Conservation (phyloP, 148 eudicot species). For the Rhododendron molle region DNA sequence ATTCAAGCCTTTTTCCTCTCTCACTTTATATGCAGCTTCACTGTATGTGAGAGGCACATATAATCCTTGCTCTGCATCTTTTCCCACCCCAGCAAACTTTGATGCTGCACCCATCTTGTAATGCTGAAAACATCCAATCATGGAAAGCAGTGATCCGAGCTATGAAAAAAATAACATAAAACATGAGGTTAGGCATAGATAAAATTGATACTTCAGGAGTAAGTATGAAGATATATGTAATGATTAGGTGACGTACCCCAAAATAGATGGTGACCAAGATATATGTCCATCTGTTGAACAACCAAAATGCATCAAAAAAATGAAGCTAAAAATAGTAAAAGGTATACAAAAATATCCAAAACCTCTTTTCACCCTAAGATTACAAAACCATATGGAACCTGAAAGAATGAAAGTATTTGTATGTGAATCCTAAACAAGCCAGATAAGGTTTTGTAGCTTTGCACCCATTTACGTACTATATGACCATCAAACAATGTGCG, state of each 20-base stretch:
- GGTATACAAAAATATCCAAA: background rate
- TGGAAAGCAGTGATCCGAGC: conserved; percentile 52
- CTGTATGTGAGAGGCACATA: conserved; percentile 32
- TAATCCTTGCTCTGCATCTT: conserved; percentile 37
- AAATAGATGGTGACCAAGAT: conserved; percentile 51
- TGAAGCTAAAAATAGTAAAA: background rate
- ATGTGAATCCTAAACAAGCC: background rate
- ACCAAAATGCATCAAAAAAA: conserved; percentile 20
- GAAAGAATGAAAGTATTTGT: background rate
- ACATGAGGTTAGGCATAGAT: background rate
- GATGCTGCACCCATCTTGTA: conserved; percentile 12
- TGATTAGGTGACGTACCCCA: conserved; percentile 42
- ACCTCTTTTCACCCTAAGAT: background rate
- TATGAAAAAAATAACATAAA: conserved; percentile 19
- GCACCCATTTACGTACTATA: background rate
- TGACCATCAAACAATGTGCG: background rate
- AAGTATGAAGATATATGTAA: background rate
- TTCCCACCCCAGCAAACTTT: conserved; percentile 1
- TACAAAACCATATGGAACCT: background rate
- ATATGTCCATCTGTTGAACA: conserved; percentile 64
- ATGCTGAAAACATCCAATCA: conserved; percentile 44
- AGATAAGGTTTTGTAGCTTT: background rate
- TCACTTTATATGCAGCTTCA: conserved; percentile 9
- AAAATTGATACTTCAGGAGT: background rate
- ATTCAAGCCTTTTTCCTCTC: conserved; percentile 3